These are phyloP conservation scores for Violaceomyces palustris DNA, from an alignment of 1,284 basidiomycete species.

Conservation along the genomic window DNA sequence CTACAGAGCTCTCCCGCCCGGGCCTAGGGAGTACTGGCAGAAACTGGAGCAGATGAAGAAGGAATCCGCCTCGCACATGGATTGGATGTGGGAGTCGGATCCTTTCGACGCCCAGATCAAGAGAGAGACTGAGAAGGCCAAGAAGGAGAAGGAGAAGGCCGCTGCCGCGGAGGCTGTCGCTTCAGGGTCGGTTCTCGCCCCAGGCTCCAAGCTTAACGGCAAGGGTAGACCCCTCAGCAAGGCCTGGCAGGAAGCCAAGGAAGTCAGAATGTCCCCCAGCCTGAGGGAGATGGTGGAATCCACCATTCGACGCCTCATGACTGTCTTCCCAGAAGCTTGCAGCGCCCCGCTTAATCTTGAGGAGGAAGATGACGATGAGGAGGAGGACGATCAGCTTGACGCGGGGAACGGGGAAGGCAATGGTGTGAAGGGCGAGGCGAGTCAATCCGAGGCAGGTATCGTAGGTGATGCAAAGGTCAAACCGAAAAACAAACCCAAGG, in stretches of 20 bases:
- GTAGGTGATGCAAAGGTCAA: too few relatives aligned
- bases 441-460: too few relatives aligned
- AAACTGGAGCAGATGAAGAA: slow-evolving; percentile 46
- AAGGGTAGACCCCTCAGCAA: slow-evolving; percentile 49
- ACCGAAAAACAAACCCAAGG: too few relatives aligned
- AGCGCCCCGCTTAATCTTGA: slow-evolving; percentile 18
- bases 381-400: too few relatives aligned
- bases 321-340: slow-evolving; percentile 26
- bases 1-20: slow-evolving; percentile 45
- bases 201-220: slow-evolving; percentile 22
- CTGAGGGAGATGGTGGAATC: slow-evolving; percentile 77
- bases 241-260: slow-evolving; percentile 66
- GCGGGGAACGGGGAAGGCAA: too few relatives aligned
- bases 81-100: slow-evolving; percentile 48
- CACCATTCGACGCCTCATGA: slow-evolving; percentile 69
- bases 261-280: slow-evolving; percentile 75
- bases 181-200: slow-evolving; percentile 11
- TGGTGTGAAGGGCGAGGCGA: too few relatives aligned
- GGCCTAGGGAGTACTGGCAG: slow-evolving; percentile 50
- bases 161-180: slow-evolving; percentile 17
- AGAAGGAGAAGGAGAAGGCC: slow-evolving; percentile 23
- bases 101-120: slow-evolving; percentile 48
- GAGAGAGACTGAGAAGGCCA: slow-evolving; percentile 39
- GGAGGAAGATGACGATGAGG: slow-evolving; percentile 10
- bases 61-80: slow-evolving; percentile 31